Percentiles rank a stretch among this genome's conserved stretches.
Conservation (phyloP, 257 asterid genomes). For the Asclepias syriaca region DNA sequence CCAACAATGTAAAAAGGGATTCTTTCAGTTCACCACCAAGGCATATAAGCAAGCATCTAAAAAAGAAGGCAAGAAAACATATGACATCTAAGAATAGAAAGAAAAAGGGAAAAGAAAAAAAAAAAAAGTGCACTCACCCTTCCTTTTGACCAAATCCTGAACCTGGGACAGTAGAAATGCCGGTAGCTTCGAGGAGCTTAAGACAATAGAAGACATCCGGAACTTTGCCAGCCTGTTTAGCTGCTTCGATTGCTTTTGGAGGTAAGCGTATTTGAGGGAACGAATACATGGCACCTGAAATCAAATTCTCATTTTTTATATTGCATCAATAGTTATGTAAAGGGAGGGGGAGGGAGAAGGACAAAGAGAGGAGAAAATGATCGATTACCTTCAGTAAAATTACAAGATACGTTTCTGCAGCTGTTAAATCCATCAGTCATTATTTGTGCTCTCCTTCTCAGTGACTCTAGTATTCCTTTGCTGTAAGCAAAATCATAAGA, state of each 20-base stretch:
- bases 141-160: conserved; percentile 99
- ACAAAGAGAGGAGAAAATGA: background rate
- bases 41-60: background rate
- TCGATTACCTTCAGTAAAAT: conserved; percentile 86
- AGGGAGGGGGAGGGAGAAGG: background rate
- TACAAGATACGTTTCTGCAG: conserved; percentile 95
- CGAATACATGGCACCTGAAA: conserved; percentile 97
- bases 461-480: conserved; percentile 83
- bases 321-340: background rate
- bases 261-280: conserved; percentile 98
- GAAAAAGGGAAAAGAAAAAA: background rate
- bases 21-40: background rate
- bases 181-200: conserved; percentile 92
- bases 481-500: conserved; percentile 34
- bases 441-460: conserved; percentile 86
- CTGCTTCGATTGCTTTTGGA: conserved; percentile 90
- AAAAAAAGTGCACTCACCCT: conserved; percentile 46
- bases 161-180: conserved; percentile 98
- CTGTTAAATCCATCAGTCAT: conserved; percentile 98
- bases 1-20: background rate
- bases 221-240: conserved; percentile 74
- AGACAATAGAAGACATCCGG: conserved; percentile 93
- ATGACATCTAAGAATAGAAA: background rate
- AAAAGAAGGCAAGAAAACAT: background rate
- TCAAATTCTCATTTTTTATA: conserved; percentile 6